Evolutionary conservation across 78 protist species (phyloP).

Genomic region (Kipferlia bialata): DNA sequence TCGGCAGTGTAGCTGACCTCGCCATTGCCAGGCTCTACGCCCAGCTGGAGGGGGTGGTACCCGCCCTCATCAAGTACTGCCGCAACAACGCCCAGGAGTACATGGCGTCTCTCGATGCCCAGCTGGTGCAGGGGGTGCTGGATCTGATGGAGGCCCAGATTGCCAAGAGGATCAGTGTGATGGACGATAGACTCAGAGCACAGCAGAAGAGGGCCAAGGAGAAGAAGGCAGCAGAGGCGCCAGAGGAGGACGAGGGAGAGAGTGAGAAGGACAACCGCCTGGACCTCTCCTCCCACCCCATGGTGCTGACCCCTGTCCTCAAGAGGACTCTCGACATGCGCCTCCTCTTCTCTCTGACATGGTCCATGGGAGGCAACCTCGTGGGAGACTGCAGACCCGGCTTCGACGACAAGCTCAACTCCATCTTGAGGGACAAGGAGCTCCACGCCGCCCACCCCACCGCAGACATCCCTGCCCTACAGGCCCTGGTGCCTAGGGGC

Average conservation of each 20-base stretch:
- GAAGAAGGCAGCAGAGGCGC: not conserved
- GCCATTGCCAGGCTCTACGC: not conserved
- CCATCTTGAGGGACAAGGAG: too few species aligned
- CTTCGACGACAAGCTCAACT: constrained; percentile 6
- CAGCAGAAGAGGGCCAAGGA: not conserved
- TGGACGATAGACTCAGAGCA: not conserved
- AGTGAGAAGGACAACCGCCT: not conserved
- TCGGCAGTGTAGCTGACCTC: not conserved
- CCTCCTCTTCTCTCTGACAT: constrained; percentile 28
- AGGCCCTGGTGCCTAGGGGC: not conserved
- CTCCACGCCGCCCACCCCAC: not conserved
- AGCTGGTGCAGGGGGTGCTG: not conserved
- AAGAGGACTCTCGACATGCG: not conserved
- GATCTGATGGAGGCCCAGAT: not conserved
- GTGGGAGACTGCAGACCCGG: not conserved
- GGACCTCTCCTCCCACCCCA: not conserved
- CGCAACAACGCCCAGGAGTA: not conserved
- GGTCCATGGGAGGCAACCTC: constrained; percentile 35
- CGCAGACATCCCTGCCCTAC: too few species aligned
- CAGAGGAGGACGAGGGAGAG: not conserved
- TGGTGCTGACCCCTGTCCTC: not conserved
- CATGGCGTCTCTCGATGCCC: not conserved
- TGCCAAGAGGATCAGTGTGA: too few species aligned
- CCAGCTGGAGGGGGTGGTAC: not conserved
- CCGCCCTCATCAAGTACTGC: not conserved